Conservation (phyloP, 2,329 filamentous ascomycete genomes). For the Penicillium sp. region DNA sequence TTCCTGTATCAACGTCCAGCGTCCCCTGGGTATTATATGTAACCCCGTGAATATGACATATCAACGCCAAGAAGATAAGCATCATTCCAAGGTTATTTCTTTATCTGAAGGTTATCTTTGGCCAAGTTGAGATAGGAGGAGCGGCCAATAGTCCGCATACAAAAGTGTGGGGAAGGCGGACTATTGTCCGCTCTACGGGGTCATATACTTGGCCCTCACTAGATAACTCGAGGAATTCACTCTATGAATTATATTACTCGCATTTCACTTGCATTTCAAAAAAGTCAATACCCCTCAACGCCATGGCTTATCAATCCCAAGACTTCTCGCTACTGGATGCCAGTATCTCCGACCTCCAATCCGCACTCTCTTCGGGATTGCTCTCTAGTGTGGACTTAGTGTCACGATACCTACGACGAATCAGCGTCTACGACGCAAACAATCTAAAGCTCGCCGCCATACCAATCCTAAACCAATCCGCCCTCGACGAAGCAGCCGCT, state of each 20-base stretch:
- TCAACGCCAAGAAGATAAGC: conserved; percentile 17
- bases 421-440: conserved; percentile 47
- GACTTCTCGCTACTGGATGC: conserved; percentile 45
- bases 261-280: neutral
- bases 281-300: neutral
- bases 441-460: conserved; percentile 47
- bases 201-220: neutral
- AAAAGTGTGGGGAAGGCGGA: conserved; percentile 3
- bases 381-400: conserved; percentile 48
- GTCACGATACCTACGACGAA: conserved; percentile 48
- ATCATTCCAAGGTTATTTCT: neutral
- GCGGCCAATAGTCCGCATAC: conserved; percentile 4
- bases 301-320: conserved; percentile 9
- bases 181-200: neutral
- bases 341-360: conserved; percentile 45
- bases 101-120: neutral
- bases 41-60: neutral
- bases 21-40: neutral
- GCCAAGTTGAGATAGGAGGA: neutral
- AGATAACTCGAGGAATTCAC: neutral
- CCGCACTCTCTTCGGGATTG: conserved; percentile 41
- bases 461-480: conserved; percentile 47
- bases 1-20: neutral
- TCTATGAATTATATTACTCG: neutral
- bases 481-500: conserved; percentile 48